Percentiles rank a stretch among this genome's conserved stretches.
Evolutionary conservation across 352 stramenopile species (phyloP).

Genomic region (Phytophthora nicotianae): DNA sequence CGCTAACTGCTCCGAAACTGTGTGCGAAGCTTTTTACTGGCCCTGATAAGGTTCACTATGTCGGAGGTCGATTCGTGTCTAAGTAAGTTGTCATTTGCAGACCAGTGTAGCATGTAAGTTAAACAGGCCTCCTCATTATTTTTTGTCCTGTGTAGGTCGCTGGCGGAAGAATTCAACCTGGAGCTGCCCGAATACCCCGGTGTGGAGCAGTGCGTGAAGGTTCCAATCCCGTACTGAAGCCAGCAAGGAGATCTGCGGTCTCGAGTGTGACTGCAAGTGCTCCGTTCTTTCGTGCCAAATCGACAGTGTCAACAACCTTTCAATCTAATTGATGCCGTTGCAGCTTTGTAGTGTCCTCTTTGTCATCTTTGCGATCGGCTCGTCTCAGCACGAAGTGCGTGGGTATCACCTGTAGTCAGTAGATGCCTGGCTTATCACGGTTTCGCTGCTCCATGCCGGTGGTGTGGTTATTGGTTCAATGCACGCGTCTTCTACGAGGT

Average conservation of each 20-base stretch:
- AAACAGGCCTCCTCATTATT: not conserved
- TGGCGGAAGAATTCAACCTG: conserved; percentile 68
- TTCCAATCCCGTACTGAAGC: conserved; percentile 44
- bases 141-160: conserved; percentile 33
- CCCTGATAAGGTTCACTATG: conserved; percentile 88
- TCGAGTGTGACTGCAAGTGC: conserved; percentile 6
- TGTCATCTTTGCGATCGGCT: not conserved
- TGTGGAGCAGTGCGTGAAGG: conserved; percentile 66
- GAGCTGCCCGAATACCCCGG: conserved; percentile 66
- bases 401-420: conserved; percentile 18
- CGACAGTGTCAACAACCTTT: not conserved
- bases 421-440: conserved; percentile 24
- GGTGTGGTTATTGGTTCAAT: conserved; percentile 17
- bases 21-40: conserved; percentile 91
- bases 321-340: not conserved
- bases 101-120: not conserved
- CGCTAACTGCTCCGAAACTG: conserved; percentile 97
- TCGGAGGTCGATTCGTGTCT: conserved; percentile 96
- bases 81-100: conserved; percentile 51
- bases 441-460: conserved; percentile 13
- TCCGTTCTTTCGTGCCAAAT: conserved; percentile 3
- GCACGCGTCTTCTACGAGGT: conserved; percentile 13
- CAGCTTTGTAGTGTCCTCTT: not conserved
- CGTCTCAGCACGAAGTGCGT: conserved; percentile 25
- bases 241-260: conserved; percentile 17